phyloP scores from a whole-genome alignment of 495 filamentous ascomycete species.

The Aspergillus kassunensis region DNA sequence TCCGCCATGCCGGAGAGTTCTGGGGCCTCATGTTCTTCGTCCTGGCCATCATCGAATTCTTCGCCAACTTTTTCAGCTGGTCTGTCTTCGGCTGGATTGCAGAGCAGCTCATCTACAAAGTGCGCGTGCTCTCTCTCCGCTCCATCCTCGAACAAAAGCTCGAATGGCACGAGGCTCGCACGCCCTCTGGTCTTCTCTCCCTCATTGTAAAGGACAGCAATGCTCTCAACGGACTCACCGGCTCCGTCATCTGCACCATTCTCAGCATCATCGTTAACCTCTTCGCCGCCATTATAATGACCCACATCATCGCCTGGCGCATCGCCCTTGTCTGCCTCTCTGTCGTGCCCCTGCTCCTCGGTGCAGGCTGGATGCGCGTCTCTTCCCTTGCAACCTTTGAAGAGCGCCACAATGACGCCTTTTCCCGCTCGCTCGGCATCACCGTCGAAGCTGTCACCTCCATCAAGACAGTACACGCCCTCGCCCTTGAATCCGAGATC shows the following conservation, averaged over 20 bases:
- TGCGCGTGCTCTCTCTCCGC: constrained; percentile 46
- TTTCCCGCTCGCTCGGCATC: constrained; percentile 45
- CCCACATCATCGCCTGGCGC: constrained; percentile 39
- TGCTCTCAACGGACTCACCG: constrained; percentile 44
- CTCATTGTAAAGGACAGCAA: constrained; percentile 48
- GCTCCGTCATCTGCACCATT: constrained; percentile 40
- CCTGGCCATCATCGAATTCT: constrained; percentile 48
- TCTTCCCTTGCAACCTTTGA: constrained; percentile 50
- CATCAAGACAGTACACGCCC: constrained; percentile 49
- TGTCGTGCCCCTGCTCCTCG: constrained; percentile 38
- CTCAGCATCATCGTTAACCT: constrained; percentile 41
- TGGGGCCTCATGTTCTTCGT: constrained; percentile 54
- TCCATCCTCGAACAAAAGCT: constrained; percentile 48
- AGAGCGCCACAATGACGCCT: constrained; percentile 53
- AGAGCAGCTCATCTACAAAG: constrained; percentile 46
- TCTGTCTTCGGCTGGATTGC: constrained; percentile 49
- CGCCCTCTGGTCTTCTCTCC: constrained; percentile 39
- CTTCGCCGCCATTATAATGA: constrained; percentile 34
- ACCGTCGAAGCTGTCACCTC: constrained; percentile 49
- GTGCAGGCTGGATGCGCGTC: constrained; percentile 49
- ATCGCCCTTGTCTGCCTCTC: constrained; percentile 38
- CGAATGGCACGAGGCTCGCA: constrained; percentile 48
- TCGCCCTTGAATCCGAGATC: constrained; percentile 42
- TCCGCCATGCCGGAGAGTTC: constrained; percentile 39
- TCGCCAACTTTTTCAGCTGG: constrained; percentile 44